A percentile compares a stretch with the other conserved stretches of the same genome.
Evolutionary conservation across 306 rosid genomes (phyloP).

Genomic region (Citrullus amarus): DNA sequence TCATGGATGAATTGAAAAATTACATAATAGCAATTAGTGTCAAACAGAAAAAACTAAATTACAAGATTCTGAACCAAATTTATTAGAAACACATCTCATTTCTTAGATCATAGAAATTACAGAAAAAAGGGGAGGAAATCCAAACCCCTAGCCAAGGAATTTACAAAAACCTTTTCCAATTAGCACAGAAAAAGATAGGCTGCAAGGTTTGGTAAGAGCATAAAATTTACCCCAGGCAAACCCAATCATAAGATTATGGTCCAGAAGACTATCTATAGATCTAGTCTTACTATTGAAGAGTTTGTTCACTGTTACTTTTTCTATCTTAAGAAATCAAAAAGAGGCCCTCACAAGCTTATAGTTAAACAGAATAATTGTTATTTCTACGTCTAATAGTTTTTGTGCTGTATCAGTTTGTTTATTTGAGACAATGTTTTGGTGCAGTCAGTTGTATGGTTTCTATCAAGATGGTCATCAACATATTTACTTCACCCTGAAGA

Average conservation of each 20-base stretch:
- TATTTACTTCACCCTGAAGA: constrained; percentile 73
- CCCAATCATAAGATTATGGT: neutral
- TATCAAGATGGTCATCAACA: constrained; percentile 90
- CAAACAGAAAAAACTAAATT: neutral
- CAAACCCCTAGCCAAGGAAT: neutral
- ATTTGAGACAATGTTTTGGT: constrained; percentile 5
- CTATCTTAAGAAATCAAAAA: neutral
- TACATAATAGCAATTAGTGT: too few relatives aligned
- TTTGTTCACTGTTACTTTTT: neutral
- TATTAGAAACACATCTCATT: too few relatives aligned
- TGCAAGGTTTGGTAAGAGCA: neutral
- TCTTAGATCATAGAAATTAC: neutral
- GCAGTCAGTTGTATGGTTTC: constrained; percentile 96
- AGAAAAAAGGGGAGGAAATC: neutral
- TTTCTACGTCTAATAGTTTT: neutral
- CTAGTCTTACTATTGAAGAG: neutral
- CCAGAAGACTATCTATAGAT: neutral
- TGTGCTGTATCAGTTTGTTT: neutral
- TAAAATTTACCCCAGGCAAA: neutral
- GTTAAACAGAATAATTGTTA: neutral
- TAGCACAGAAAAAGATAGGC: neutral
- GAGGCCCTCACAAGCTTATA: neutral
- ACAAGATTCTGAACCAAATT: neutral
- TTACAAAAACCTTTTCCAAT: neutral
- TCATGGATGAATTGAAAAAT: too few relatives aligned